Percentiles rank a stretch among this genome's conserved stretches.
phyloP scores from a whole-genome alignment of 1,284 basidiomycete species.

The Trametes hirsuta region DNA sequence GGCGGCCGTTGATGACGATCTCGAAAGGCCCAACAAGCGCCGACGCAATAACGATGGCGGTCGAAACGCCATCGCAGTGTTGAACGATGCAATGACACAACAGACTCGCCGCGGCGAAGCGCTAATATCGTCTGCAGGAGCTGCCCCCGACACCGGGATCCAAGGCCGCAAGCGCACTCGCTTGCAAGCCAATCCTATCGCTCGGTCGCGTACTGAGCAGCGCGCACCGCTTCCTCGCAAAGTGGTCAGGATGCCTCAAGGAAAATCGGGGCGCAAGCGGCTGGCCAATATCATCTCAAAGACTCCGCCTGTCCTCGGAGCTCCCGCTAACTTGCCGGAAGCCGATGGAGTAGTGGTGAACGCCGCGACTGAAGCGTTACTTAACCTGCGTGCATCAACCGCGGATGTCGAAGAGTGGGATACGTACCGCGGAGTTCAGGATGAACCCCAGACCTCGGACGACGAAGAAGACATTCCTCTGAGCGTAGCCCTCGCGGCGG shows the following conservation, averaged over 20 bases:
- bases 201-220: not conserved
- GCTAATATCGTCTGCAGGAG: not conserved
- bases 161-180: not conserved
- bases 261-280: not conserved
- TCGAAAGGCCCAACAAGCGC: slow-evolving; percentile 9
- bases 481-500: not conserved
- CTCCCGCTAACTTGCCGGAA: slow-evolving; percentile 8
- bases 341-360: slow-evolving; percentile 8
- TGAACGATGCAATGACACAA: slow-evolving; percentile 2
- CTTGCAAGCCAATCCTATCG: not conserved
- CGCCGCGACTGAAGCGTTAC: slow-evolving; percentile 9
- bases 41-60: slow-evolving; percentile 3
- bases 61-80: not conserved
- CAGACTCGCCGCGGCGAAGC: not conserved
- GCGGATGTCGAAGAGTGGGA: slow-evolving; percentile 6
- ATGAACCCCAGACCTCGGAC: slow-evolving; percentile 21
- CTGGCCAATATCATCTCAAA: not conserved
- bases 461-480: slow-evolving; percentile 25
- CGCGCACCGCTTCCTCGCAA: not conserved
- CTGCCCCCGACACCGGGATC: not conserved
- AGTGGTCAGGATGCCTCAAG: not conserved
- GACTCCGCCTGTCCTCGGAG: slow-evolving; percentile 1
- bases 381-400: not conserved
- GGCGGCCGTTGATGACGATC: not conserved
- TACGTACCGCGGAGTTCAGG: slow-evolving; percentile 7